Percentiles rank a stretch among this genome's conserved stretches.
Conservation (phyloP, 306 rosid species). For the Leucaena leucocephala region DNA sequence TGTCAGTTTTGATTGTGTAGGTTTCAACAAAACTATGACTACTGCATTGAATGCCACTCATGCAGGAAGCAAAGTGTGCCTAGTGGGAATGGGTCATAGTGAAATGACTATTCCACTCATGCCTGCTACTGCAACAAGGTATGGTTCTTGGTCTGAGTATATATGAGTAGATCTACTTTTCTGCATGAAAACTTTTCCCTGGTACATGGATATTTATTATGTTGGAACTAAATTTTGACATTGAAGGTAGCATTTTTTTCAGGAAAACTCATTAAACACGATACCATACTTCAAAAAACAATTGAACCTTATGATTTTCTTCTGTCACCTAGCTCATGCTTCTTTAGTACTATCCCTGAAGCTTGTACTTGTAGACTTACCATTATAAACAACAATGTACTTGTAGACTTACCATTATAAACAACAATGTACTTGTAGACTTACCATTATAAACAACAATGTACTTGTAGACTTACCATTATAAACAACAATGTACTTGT, state of each 20-base stretch:
- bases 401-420: too few relatives aligned
- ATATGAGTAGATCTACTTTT: conserved; percentile 1
- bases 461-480: neutral
- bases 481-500: neutral
- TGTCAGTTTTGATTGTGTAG: conserved; percentile 85
- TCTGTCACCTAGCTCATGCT: neutral
- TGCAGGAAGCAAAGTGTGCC: neutral
- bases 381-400: neutral
- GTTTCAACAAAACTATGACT: conserved; percentile 72
- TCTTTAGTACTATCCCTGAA: neutral
- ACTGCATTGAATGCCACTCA: conserved; percentile 3
- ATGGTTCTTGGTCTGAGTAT: conserved; percentile 7
- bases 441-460: neutral
- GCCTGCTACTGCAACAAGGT: conserved; percentile 54
- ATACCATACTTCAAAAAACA: neutral
- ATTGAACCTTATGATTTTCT: neutral
- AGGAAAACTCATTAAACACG: neutral
- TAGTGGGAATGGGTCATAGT: neutral
- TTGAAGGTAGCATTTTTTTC: neutral
- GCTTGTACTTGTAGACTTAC: neutral
- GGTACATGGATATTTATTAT: neutral
- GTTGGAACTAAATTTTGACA: neutral
- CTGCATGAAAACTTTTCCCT: neutral
- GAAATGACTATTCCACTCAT: neutral
- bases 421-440: neutral